phyloP scores from a whole-genome alignment of 176 grass and related monocot genomes.

The Lolium rigidum region DNA sequence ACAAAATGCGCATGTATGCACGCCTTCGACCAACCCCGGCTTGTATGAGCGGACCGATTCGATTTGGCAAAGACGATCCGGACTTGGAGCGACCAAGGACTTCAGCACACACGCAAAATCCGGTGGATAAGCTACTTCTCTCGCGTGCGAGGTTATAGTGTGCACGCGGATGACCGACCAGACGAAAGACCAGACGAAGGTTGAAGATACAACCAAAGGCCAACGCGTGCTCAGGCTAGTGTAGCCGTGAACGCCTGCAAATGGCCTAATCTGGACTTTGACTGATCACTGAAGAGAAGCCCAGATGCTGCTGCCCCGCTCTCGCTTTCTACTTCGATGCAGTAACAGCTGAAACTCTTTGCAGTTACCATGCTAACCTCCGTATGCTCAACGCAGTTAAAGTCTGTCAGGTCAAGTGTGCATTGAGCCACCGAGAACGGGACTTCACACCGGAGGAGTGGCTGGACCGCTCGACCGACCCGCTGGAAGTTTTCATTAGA shows the following conservation, averaged over 20 bases:
- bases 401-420: constrained; percentile 9
- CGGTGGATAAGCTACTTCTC: too few species aligned
- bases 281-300: not conserved
- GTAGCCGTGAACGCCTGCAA: not conserved
- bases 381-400: not conserved
- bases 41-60: too few species aligned
- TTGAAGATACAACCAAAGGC: not conserved
- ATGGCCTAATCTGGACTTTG: not conserved
- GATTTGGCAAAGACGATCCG: too few species aligned
- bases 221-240: not conserved
- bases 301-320: not conserved
- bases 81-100: too few species aligned
- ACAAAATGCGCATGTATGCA: too few species aligned
- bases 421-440: not conserved
- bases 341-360: not conserved
- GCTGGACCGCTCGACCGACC: too few species aligned
- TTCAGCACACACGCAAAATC: too few species aligned
- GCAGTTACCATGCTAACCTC: not conserved
- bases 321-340: not conserved
- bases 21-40: too few species aligned
- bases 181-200: not conserved
- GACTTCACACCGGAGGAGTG: not conserved
- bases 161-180: too few species aligned
- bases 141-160: too few species aligned
- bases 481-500: not conserved